Evolutionary conservation across 129 eudicot species (phyloP), one percentile per base, ranked within the genome.

Genomic region (Chrysanthemum makinoi): DNA sequence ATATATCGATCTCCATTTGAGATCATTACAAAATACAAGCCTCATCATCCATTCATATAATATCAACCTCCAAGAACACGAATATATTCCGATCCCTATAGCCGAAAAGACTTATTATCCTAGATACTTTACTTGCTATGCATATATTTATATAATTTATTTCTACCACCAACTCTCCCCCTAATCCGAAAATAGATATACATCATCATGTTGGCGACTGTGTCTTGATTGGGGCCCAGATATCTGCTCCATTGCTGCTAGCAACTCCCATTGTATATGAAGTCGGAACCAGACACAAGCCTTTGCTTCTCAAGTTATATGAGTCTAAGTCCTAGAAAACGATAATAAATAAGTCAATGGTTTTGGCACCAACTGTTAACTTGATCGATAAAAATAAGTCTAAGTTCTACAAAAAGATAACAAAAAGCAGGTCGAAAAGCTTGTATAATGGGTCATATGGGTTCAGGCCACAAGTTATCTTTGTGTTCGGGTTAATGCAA

Each of bases 141-240:
- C 54, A 72, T 46, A 44, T 47, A 59, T 60, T 49, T 69, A 70
- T 22, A 55, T 43, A 44, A 39, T 39, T 39, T 53, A 78, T 46
- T 55, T 66, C 72, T 77, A 70, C 68, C 67, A 69, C 64, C 69
- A 50, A 39, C 56, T 74, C 75, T 28, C 51, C 82, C 74, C 53
- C 58, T 65, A 24, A 62, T 55, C 71, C 30, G 46, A 39, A 39
- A 39, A 72, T 55, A 67, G 68, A 61, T 65, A 53, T 68, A 66
- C 77, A 54, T 75, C 69, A 50, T 50, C 68, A 66, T 68, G 70
- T 82, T 16, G 48, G 82, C 58, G 82, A 86, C 64, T 64, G 62
- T 11, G 87, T 86, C 72, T 93, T 89, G 74, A 83, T 93, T 20
- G 98, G 98, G 33, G 98, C 96, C 98, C 98, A 93, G 18, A 93